Conservation (phyloP, 1,284 basidiomycete genomes). For the Dichomitus squalens region DNA sequence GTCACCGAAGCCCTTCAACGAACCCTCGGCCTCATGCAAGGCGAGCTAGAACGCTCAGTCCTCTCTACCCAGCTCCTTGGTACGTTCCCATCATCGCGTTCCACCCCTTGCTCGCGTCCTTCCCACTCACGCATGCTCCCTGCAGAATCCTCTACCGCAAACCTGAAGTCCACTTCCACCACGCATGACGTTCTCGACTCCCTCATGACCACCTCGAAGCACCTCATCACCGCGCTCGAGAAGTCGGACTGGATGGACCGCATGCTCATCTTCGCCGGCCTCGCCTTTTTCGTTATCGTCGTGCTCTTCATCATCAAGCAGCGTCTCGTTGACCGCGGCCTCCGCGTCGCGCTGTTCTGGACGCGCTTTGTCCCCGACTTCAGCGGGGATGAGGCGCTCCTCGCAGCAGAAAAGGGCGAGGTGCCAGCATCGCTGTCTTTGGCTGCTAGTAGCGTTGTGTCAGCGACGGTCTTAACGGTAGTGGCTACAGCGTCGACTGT, state of each 20-base stretch:
- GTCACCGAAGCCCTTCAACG: constrained; percentile 86
- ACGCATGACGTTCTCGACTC: constrained; percentile 80
- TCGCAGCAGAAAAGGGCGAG: constrained; percentile 31
- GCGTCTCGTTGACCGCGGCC: constrained; percentile 73
- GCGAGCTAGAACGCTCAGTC: constrained; percentile 87
- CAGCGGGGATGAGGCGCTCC: constrained; percentile 25
- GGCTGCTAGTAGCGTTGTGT: not conserved
- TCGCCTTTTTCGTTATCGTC: constrained; percentile 83
- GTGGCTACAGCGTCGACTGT: constrained; percentile 6
- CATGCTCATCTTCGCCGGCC: constrained; percentile 75
- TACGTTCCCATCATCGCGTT: constrained; percentile 38
- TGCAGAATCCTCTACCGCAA: constrained; percentile 79
- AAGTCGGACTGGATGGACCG: constrained; percentile 92
- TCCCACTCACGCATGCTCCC: not conserved
- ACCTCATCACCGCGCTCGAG: constrained; percentile 84
- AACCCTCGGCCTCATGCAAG: constrained; percentile 85
- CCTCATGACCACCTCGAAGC: constrained; percentile 78
- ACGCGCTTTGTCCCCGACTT: constrained; percentile 63
- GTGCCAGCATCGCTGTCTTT: not conserved
- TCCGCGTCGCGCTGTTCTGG: constrained; percentile 80
- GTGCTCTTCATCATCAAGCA: constrained; percentile 87
- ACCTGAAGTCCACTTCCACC: constrained; percentile 72
- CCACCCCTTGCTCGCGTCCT: not conserved
- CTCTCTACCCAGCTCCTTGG: constrained; percentile 85
- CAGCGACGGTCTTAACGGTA: constrained; percentile 6